Evolutionary conservation across 2,329 filamentous ascomycete species (phyloP).

Genomic region (Clonostachys chloroleuca): DNA sequence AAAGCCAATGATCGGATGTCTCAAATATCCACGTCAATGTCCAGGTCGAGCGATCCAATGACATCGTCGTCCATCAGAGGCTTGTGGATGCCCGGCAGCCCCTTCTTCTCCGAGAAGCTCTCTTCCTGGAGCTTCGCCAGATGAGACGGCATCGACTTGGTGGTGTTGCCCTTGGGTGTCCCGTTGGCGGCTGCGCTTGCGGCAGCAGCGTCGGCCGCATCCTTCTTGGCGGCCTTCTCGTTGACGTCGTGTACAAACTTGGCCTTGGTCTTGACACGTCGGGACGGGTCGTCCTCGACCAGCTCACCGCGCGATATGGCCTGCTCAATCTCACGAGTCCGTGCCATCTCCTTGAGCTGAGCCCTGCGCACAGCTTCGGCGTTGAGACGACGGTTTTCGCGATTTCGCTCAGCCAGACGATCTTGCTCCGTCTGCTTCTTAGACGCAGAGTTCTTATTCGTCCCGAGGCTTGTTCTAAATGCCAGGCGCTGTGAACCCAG

Average conservation of each 20-base stretch:
- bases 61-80: conserved; percentile 88
- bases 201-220: conserved; percentile 43
- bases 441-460: conserved; percentile 43
- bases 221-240: conserved; percentile 39
- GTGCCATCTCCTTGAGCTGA: conserved; percentile 74
- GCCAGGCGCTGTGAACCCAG: conserved; percentile 67
- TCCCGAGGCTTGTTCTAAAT: conserved; percentile 61
- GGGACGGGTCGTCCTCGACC: conserved; percentile 51
- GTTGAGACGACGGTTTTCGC: conserved; percentile 78
- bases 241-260: conserved; percentile 65
- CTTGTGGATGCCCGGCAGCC: conserved; percentile 67
- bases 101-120: conserved; percentile 52
- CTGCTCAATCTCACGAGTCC: conserved; percentile 54
- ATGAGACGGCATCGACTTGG: conserved; percentile 36
- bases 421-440: conserved; percentile 65
- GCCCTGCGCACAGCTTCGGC: conserved; percentile 88
- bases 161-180: conserved; percentile 37
- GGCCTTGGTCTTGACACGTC: conserved; percentile 61
- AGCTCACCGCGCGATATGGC: conserved; percentile 61
- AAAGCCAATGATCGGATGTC: neutral
- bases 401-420: conserved; percentile 77
- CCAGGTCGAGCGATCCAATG: conserved; percentile 82
- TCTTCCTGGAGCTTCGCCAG: conserved; percentile 49
- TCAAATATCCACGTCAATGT: conserved; percentile 85
- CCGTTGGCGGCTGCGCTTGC: conserved; percentile 44